These are phyloP conservation scores for Xylariaceae sp. DNA, from an alignment of 2,329 filamentous ascomycete genomes.

Conservation along the genomic window DNA sequence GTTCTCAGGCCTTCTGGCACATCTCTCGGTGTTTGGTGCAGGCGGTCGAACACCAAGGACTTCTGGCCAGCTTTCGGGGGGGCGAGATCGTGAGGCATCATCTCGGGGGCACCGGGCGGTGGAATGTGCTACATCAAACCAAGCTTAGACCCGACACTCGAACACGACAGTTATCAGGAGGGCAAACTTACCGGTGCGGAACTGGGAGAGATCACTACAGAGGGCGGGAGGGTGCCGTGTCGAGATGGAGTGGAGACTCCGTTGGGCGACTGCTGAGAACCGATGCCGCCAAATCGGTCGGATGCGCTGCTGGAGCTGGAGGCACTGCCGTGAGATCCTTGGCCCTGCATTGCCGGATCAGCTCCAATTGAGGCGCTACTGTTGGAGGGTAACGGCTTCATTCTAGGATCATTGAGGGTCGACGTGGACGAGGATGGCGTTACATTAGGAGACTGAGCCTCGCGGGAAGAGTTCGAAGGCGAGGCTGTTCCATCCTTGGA, in stretches of 20 bases:
- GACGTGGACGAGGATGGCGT: slow-evolving; percentile 89
- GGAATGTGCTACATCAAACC: slow-evolving; percentile 65
- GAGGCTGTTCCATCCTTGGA: slow-evolving; percentile 73
- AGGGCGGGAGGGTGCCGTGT: slow-evolving; percentile 65
- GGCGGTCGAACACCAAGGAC: slow-evolving; percentile 78
- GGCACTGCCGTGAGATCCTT: slow-evolving; percentile 28
- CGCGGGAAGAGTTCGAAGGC: slow-evolving; percentile 53
- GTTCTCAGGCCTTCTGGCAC: slow-evolving; percentile 92
- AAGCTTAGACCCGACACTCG: slow-evolving; percentile 3
- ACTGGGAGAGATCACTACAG: slow-evolving; percentile 91
- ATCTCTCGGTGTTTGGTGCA: slow-evolving; percentile 93
- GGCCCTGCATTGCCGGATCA: slow-evolving; percentile 41
- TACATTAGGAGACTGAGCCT: slow-evolving; percentile 57
- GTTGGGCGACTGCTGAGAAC: slow-evolving; percentile 41
- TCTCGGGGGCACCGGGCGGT: slow-evolving; percentile 88
- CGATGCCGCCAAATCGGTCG: slow-evolving; percentile 36
- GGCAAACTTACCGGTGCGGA: slow-evolving; percentile 69
- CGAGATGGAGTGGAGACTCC: slow-evolving; percentile 58
- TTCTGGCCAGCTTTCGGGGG: slow-evolving; percentile 90
- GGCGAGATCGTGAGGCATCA: slow-evolving; percentile 94
- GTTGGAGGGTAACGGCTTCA: slow-evolving; percentile 67
- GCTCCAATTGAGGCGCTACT: slow-evolving; percentile 39
- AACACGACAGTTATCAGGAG: background rate
- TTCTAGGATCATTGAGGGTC: slow-evolving; percentile 76
- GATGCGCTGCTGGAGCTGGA: slow-evolving; percentile 24